Evolutionary conservation across 169 alveolate species (phyloP).

Genomic region (Plasmodium adleri): DNA sequence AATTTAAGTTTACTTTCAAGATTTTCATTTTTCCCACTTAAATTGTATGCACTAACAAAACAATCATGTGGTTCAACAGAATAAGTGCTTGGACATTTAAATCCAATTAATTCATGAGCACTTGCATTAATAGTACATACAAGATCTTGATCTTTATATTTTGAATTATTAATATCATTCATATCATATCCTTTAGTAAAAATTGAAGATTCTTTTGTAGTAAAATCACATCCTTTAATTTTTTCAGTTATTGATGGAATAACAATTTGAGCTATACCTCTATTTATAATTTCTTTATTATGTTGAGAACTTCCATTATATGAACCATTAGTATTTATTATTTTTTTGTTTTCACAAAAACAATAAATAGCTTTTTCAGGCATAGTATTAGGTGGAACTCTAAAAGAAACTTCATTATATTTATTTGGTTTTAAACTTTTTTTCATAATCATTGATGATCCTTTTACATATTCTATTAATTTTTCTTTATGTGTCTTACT

Average conservation of each 20-base stretch:
- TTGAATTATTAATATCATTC: neutral
- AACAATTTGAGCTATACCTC: constrained; percentile 22
- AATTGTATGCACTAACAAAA: constrained; percentile 39
- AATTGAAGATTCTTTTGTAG: neutral
- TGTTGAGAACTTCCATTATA: neutral
- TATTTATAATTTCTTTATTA: neutral
- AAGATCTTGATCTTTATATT: neutral
- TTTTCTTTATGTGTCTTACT: neutral
- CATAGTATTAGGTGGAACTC: constrained; percentile 37
- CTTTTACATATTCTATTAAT: neutral
- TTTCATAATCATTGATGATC: constrained; percentile 2
- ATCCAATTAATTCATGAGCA: constrained; percentile 30
- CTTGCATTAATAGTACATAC: constrained; percentile 6
- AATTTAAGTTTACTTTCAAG: neutral
- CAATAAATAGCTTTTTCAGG: constrained; percentile 17
- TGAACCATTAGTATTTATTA: neutral
- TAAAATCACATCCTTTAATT: constrained; percentile 56
- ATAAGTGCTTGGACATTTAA: constrained; percentile 41
- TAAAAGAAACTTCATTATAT: constrained; percentile 11
- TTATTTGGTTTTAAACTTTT: neutral
- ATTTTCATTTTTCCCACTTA: constrained; percentile 14
- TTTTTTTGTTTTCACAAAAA: constrained; percentile 23
- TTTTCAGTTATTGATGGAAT: neutral
- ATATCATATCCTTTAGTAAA: constrained; percentile 16
- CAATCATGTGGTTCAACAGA: constrained; percentile 49